A percentile compares a stretch with the other conserved stretches of the same genome.
Evolutionary conservation across 768 basidiomycete genomes (phyloP).

Genomic region (Auricularia auricula-judae): DNA sequence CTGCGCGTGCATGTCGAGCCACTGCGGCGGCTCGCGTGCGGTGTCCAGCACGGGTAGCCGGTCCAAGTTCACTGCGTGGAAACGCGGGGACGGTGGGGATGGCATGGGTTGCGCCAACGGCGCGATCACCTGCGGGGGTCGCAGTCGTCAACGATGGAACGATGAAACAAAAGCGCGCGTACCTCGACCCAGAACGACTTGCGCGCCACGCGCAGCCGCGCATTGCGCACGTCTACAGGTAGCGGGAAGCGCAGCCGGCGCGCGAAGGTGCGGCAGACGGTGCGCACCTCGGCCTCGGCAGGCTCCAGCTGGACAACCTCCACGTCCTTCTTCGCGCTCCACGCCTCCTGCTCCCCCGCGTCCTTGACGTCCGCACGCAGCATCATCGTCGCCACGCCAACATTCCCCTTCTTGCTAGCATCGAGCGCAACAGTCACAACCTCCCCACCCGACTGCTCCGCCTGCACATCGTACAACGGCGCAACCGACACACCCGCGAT

Average conservation of each 20-base stretch:
- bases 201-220: not conserved
- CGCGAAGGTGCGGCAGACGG: not conserved
- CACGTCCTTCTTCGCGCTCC: not conserved
- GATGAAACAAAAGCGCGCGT: not conserved
- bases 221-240: not conserved
- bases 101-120: not conserved
- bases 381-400: not conserved
- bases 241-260: not conserved
- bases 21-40: not conserved
- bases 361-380: not conserved
- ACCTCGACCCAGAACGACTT: not conserved
- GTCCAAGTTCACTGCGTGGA: not conserved
- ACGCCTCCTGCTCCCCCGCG: not conserved
- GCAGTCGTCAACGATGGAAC: not conserved
- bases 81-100: not conserved
- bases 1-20: not conserved
- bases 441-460: not conserved
- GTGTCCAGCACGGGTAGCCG: not conserved
- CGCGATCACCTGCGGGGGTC: not conserved
- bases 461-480: not conserved
- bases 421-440: not conserved
- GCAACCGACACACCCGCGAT: not conserved
- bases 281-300: not conserved
- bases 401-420: not conserved
- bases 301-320: not conserved